Evolutionary conservation across 192 early-diverging fungal genomes (phyloP), one percentile per base, ranked within the genome.

Genomic region (Backusella tarrabulga): DNA sequence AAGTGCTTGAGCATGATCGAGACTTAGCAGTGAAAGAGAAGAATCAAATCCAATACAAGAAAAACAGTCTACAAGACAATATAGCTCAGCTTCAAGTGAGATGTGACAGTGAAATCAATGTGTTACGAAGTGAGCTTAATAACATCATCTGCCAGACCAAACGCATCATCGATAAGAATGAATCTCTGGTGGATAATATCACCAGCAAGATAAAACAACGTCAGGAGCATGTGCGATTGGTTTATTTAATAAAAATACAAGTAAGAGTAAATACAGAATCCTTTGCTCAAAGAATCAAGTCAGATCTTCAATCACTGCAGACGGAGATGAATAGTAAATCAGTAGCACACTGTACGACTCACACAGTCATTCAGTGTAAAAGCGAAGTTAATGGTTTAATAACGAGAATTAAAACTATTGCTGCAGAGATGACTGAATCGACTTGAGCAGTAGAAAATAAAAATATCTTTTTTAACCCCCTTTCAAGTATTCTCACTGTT

Each of bases 41-140:
- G 36, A 50, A 78, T 11, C 60, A 76, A 21, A 67, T 78, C 34
- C 66, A 77, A 36, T 77, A 71, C 41, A 73, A 82, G 40, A 42
- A 72, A 50, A 54, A 75, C 14, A 46, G 67, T 8, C 42, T 78
- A 19, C 67, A 68, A 12, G 73, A 71, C 14, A 68, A 66, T 14
- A 38, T 75, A 40, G 66, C 38, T 23, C 60, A 66, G 29, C 66
- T 75, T 38, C 35, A 54, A 46, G 19, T 42, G 6, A 67, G 63
- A n/a, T 75, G 74, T 67, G 74, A 68, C 29, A 15, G 74, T 26
- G 60, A 75, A 67, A 63, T 79, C 21, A 52, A 26, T 70, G 36
- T 68, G 35, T 41, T 79, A 41, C 46, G 71, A 38, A 32, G 42
- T 15, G 46, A 74, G 60, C 66, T 74, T 15, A 34, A 68, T 11